A percentile compares a stretch with the other conserved stretches of the same genome.
These are phyloP conservation scores for Penicillium decumbens DNA, from an alignment of 2,329 filamentous ascomycete species.

Conservation along the genomic window DNA sequence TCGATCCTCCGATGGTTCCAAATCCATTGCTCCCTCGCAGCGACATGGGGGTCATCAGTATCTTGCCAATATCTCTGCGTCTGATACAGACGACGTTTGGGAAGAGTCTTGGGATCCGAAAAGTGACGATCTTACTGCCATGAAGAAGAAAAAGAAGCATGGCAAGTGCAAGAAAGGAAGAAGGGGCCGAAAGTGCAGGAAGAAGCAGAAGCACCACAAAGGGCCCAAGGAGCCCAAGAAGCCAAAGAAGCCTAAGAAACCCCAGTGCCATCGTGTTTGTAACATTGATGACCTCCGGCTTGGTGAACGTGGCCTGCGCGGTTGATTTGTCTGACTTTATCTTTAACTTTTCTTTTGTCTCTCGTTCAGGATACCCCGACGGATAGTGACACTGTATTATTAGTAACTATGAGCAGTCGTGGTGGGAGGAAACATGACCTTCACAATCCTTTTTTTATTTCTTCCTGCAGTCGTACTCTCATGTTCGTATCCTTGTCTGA, in stretches of 20 bases:
- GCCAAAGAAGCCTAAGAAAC: background rate
- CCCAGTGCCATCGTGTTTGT: conserved; percentile 11
- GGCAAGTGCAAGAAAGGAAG: conserved; percentile 13
- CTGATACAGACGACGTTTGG: background rate
- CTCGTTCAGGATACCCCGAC: background rate
- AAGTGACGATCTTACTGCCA: conserved; percentile 4
- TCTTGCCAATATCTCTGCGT: background rate
- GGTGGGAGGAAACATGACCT: too few species aligned
- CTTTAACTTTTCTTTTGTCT: background rate
- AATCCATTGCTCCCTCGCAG: conserved; percentile 6
- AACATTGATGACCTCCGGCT: conserved; percentile 15
- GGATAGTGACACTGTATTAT: background rate
- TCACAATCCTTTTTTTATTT: background rate
- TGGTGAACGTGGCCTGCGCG: background rate
- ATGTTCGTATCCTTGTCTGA: too few species aligned
- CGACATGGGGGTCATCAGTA: conserved; percentile 15
- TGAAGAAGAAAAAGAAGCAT: conserved; percentile 5
- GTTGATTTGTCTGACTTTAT: conserved; percentile 2
- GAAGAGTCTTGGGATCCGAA: conserved; percentile 3
- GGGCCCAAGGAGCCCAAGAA: background rate
- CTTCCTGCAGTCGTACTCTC: too few species aligned
- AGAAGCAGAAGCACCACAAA: conserved; percentile 11
- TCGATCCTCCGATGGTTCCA: conserved; percentile 19
- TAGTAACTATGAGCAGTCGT: background rate
- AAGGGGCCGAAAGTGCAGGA: conserved; percentile 13